Evolutionary conservation across 2,329 filamentous ascomycete genomes (phyloP), one percentile per base, ranked within the genome.

Genomic region (Venturia nashicola): DNA sequence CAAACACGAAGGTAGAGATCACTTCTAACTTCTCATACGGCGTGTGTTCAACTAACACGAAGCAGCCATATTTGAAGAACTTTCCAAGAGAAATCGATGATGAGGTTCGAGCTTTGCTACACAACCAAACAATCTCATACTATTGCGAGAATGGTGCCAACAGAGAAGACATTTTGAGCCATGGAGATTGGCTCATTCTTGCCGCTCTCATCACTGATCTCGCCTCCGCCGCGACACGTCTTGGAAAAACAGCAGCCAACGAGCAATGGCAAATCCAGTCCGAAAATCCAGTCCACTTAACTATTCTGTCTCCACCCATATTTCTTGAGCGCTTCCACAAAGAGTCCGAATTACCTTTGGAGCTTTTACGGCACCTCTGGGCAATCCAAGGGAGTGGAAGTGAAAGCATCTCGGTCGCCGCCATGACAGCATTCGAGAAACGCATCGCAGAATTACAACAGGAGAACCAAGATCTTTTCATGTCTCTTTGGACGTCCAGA

Each of bases 401-500:
- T 32, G 46, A 43, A 23, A 43, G 61, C 16, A 43, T 63, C 18
- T 51, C 46, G 3, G 20, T 40, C 34, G 46, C 43, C 16, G 61
- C 46, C 6, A 63, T 16, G 12, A 57, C 46, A 20, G 51, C 46
- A n/a, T 65, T 62, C 39, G 59, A 55, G 2, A 48, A 40, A 18
- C 63, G 46, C n/a, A 66, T 75, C 16, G 62, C 70, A 0, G 44
- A 66, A 16, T 62, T 74, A 7, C 72, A 75, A 67, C 62, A 66
- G 4, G 62, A 68, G 12, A 72, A 70, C 43, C 72, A 75, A 63
- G 63, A 65, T 3, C 68, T 68, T 0, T 73, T 76, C 60, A 67
- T 70, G 3, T 61, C 62, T 7, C 72, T 71, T 64, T 76, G 74
- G 74, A 68, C 51, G 3, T 71, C 73, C 12, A 70, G 72, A 12